Conservation (phyloP, 2,329 filamentous ascomycete genomes). For the Fusarium cyanostomum region DNA sequence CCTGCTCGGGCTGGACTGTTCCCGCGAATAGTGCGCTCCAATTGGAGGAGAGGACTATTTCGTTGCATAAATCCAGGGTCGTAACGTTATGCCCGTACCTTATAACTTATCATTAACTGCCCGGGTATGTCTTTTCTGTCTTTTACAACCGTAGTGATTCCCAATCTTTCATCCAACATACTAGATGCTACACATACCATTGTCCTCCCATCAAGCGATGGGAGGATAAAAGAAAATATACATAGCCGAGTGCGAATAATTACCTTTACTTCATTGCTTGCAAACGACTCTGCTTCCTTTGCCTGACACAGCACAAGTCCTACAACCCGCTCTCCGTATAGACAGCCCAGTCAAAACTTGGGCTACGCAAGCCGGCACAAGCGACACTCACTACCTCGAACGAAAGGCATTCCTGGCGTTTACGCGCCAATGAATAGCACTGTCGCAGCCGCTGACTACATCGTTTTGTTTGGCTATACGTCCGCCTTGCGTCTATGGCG, state of each 20-base stretch:
- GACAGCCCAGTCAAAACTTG: background rate
- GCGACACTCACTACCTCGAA: background rate
- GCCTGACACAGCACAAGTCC: background rate
- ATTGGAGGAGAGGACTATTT: background rate
- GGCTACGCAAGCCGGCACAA: background rate
- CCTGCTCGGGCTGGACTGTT: background rate
- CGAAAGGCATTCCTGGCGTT: background rate
- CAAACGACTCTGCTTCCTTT: constrained; percentile 1
- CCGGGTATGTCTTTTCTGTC: no score
- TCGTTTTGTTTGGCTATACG: background rate
- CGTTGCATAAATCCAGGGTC: background rate
- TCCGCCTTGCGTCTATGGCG: background rate
- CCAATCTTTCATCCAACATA: no score
- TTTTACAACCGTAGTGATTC: no score
- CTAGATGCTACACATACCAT: no score
- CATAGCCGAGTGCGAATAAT: background rate
- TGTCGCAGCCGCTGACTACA: background rate
- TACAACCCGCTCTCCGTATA: background rate
- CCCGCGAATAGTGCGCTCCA: constrained; percentile 11
- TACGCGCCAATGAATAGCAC: background rate
- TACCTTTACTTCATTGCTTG: constrained; percentile 19
- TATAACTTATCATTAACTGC: no score
- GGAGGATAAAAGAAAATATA: constrained; percentile 1
- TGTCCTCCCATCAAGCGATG: no score
- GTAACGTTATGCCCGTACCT: no score